Percentiles rank a stretch among this genome's conserved stretches.
phyloP scores from a whole-genome alignment of 169 alveolate genomes.

The Besnoitia besnoiti region DNA sequence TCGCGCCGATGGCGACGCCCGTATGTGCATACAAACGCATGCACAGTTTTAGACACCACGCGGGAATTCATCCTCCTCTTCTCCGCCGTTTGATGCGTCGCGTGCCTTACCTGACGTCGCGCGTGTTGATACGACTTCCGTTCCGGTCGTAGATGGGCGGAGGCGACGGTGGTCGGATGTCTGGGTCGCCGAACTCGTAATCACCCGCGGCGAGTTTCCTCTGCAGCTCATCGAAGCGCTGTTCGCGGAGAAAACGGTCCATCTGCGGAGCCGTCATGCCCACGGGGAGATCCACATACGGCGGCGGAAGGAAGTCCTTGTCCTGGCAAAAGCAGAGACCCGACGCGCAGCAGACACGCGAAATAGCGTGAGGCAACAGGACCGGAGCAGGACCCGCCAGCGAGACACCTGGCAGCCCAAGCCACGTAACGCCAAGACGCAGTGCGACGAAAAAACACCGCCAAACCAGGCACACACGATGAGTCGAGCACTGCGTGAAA shows the following conservation, averaged over 20 bases:
- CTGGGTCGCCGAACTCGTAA: slow-evolving; percentile 90
- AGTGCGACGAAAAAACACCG: background rate
- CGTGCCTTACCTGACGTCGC: slow-evolving; percentile 78
- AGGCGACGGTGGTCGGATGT: slow-evolving; percentile 91
- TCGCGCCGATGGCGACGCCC: too few relatives aligned
- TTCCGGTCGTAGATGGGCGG: slow-evolving; percentile 90
- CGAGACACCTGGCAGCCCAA: background rate
- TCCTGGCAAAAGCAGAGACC: slow-evolving; percentile 42
- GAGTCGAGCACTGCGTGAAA: too few relatives aligned
- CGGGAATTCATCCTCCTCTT: too few relatives aligned
- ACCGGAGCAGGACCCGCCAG: background rate
- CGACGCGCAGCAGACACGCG: background rate
- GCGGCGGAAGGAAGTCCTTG: slow-evolving; percentile 87
- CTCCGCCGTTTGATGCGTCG: too few relatives aligned
- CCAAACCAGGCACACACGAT: background rate
- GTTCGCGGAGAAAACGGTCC: slow-evolving; percentile 91
- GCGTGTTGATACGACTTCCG: slow-evolving; percentile 90
- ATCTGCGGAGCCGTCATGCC: slow-evolving; percentile 87
- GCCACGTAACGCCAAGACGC: background rate
- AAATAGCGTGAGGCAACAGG: background rate
- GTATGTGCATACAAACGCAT: too few relatives aligned
- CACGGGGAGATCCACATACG: slow-evolving; percentile 89
- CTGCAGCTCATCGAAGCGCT: slow-evolving; percentile 88
- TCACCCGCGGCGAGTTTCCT: slow-evolving; percentile 73
- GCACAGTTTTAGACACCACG: too few relatives aligned